These are phyloP conservation scores for Deinandra increscens DNA, from an alignment of 129 eudicot genomes.

Conservation along the genomic window DNA sequence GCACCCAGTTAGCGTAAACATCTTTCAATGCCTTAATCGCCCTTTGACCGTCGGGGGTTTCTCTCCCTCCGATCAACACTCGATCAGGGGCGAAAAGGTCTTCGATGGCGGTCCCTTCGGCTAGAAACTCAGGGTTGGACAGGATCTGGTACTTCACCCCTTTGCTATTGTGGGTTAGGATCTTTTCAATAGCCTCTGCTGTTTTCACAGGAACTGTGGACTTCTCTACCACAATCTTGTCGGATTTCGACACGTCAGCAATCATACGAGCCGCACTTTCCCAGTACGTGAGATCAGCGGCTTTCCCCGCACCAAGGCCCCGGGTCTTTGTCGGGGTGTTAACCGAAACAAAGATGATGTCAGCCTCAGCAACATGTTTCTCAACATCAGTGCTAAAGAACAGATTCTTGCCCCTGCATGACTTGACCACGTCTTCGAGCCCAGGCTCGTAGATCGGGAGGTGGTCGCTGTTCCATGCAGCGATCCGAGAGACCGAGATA, in stretches of 20 bases:
- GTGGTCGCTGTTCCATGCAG: constrained; percentile 85
- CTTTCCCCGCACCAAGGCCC: constrained; percentile 90
- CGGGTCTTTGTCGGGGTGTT: constrained; percentile 82
- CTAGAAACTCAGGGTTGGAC: constrained; percentile 85
- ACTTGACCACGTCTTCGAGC: constrained; percentile 75
- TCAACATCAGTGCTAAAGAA: constrained; percentile 90
- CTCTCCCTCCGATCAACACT: constrained; percentile 83
- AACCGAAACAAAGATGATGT: constrained; percentile 72
- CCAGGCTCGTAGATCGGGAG: constrained; percentile 92
- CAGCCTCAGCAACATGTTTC: constrained; percentile 77
- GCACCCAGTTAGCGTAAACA: constrained; percentile 85
- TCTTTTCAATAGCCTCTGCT: constrained; percentile 86
- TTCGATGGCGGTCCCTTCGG: constrained; percentile 81
- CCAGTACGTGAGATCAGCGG: constrained; percentile 85
- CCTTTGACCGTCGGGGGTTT: constrained; percentile 74
- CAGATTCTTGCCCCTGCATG: constrained; percentile 72
- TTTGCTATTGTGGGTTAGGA: constrained; percentile 76
- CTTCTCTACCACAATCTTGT: constrained; percentile 79
- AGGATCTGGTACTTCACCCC: constrained; percentile 83
- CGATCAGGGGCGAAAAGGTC: constrained; percentile 80
- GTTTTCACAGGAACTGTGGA: constrained; percentile 91
- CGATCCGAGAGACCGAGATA: constrained; percentile 71
- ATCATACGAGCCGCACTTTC: constrained; percentile 95
- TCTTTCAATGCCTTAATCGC: constrained; percentile 67
- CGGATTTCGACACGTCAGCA: constrained; percentile 79